phyloP scores from a whole-genome alignment of 345 rosid genomes.

The Boechera divaricarpa region DNA sequence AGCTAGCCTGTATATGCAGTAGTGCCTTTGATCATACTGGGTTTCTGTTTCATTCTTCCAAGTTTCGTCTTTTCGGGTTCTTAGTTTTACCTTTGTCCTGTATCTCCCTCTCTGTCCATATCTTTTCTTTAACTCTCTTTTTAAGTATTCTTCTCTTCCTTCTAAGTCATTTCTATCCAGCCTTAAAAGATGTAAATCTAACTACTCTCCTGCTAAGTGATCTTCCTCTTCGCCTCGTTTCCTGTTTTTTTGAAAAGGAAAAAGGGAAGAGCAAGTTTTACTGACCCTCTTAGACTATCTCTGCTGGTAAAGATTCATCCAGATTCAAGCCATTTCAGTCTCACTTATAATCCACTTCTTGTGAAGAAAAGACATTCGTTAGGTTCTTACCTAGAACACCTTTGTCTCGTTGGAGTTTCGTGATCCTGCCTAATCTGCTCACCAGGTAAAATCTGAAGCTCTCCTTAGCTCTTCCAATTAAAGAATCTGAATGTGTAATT shows the following conservation, averaged over 20 bases:
- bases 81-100: not conserved
- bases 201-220: constrained; percentile 39
- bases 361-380: constrained; percentile 33
- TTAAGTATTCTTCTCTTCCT: constrained; percentile 30
- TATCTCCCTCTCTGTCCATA: constrained; percentile 34
- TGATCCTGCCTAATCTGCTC: constrained; percentile 37
- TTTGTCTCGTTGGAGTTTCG: constrained; percentile 21
- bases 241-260: constrained; percentile 68
- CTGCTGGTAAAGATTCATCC: constrained; percentile 24
- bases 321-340: constrained; percentile 25
- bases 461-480: not conserved
- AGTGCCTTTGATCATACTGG: constrained; percentile 42
- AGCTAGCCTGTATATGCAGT: constrained; percentile 47
- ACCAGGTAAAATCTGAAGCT: constrained; percentile 35
- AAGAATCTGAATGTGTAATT: constrained; percentile 13
- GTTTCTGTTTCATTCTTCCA: constrained; percentile 16
- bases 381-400: constrained; percentile 25
- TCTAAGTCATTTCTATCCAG: constrained; percentile 38
- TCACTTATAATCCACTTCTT: not conserved
- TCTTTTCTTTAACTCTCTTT: constrained; percentile 30
- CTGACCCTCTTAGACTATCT: constrained; percentile 38
- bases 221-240: constrained; percentile 56
- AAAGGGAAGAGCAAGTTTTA: constrained; percentile 56
- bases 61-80: constrained; percentile 23
- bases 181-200: constrained; percentile 34